A percentile compares a stretch with the other conserved stretches of the same genome.
These are phyloP conservation scores for Venturia aucupariae DNA, from an alignment of 2,329 filamentous ascomycete species.

Conservation along the genomic window DNA sequence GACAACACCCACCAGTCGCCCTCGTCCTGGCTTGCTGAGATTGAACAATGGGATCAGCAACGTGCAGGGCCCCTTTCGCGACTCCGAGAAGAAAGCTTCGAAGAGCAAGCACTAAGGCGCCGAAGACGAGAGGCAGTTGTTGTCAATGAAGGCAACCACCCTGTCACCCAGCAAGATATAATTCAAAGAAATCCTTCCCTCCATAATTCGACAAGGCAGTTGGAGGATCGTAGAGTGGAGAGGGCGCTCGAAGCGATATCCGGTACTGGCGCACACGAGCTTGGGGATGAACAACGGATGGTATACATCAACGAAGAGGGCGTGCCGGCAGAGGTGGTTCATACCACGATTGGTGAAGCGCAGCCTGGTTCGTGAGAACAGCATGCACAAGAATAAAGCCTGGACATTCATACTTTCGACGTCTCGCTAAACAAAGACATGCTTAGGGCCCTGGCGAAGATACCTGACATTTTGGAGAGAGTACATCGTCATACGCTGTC, in stretches of 20 bases:
- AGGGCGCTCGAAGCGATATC: slow-evolving; percentile 1
- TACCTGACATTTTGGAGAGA: neutral
- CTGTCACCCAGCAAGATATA: slow-evolving; percentile 66
- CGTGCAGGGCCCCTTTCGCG: slow-evolving; percentile 15
- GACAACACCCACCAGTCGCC: neutral
- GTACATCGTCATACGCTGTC: neutral
- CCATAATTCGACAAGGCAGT: slow-evolving; percentile 2
- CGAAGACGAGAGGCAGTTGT: slow-evolving; percentile 84
- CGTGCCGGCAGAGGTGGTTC: neutral
- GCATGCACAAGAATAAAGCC: neutral
- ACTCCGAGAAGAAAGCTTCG: slow-evolving; percentile 44
- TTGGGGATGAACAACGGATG: neutral
- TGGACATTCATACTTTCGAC: neutral
- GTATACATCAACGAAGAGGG: neutral
- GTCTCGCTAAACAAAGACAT: neutral
- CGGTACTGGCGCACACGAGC: neutral
- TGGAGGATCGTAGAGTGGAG: slow-evolving; percentile 7
- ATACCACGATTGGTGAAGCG: neutral
- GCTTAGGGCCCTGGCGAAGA: neutral
- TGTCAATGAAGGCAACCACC: slow-evolving; percentile 72
- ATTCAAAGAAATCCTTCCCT: slow-evolving; percentile 44
- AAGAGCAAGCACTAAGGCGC: slow-evolving; percentile 64
- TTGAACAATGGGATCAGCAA: slow-evolving; percentile 1
- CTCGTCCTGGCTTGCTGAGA: neutral
- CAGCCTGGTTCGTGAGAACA: slow-evolving; percentile 2